These are phyloP conservation scores for Fragilaria crotonensis DNA, from an alignment of 108 stramenopile species.

Conservation along the genomic window DNA sequence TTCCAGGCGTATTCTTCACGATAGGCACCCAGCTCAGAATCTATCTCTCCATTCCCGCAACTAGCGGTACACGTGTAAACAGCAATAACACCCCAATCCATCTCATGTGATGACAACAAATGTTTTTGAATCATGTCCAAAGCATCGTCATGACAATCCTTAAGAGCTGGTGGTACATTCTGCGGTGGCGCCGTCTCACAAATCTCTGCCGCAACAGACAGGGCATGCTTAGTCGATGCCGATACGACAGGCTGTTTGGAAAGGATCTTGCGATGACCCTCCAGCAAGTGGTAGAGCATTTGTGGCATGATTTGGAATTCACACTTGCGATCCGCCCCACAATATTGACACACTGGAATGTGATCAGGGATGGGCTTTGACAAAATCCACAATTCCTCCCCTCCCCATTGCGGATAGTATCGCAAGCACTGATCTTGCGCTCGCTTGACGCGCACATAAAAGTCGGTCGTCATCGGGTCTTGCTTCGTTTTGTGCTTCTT, in stretches of 20 bases:
- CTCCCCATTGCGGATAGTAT: conserved; percentile 57
- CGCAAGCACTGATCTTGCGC: conserved; percentile 71
- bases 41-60: conserved; percentile 33
- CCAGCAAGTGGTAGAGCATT: conserved; percentile 66
- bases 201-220: conserved; percentile 41
- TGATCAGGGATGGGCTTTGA: conserved; percentile 38
- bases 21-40: conserved; percentile 49
- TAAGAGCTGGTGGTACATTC: conserved; percentile 58
- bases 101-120: conserved; percentile 19
- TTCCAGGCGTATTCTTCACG: conserved; percentile 77
- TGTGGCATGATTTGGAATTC: conserved; percentile 88
- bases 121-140: conserved; percentile 26
- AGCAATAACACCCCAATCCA: conserved; percentile 77
- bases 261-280: conserved; percentile 8
- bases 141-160: conserved; percentile 54
- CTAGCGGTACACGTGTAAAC: conserved; percentile 78
- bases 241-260: conserved; percentile 11
- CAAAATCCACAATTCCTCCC: conserved; percentile 51
- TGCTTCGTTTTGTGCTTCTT: conserved; percentile 37
- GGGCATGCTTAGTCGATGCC: conserved; percentile 38
- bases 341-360: conserved; percentile 52
- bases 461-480: conserved; percentile 64
- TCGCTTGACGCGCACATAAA: conserved; percentile 50
- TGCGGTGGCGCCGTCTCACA: conserved; percentile 27
- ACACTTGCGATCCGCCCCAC: conserved; percentile 60